A percentile compares a stretch with the other conserved stretches of the same genome.
Conservation (phyloP, 306 rosid species). For the Coriaria nepalensis region DNA sequence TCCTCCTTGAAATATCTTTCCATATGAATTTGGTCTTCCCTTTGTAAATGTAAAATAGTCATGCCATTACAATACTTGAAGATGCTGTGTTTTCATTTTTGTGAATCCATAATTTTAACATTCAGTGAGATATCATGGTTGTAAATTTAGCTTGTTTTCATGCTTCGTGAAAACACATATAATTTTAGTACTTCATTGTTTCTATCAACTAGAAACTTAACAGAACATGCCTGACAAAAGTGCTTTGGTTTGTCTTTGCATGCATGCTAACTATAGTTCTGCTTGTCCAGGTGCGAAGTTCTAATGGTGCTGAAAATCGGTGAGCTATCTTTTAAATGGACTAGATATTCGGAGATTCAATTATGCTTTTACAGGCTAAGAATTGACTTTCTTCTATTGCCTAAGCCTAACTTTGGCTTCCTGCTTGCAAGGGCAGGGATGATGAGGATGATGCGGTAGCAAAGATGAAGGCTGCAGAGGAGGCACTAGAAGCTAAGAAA, state of each 20-base stretch:
- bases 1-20: constrained; percentile 29
- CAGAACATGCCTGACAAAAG: neutral
- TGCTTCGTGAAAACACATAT: too few relatives aligned
- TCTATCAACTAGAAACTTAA: neutral
- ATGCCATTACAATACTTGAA: neutral
- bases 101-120: too few relatives aligned
- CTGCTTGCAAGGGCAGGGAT: constrained; percentile 45
- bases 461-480: constrained; percentile 82
- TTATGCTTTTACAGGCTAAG: constrained; percentile 1
- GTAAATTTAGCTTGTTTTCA: too few relatives aligned
- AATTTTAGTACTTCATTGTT: too few relatives aligned
- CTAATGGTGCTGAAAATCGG: constrained; percentile 42
- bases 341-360: constrained; percentile 3
- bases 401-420: constrained; percentile 19
- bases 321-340: constrained; percentile 24
- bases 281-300: constrained; percentile 37
- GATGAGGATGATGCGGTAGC: constrained; percentile 62
- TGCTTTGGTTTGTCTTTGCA: constrained; percentile 7
- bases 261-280: constrained; percentile 17
- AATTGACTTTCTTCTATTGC: constrained; percentile 4
- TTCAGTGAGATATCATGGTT: too few relatives aligned
- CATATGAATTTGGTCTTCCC: neutral
- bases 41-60: neutral
- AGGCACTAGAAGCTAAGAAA: constrained; percentile 63
- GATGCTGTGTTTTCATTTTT: too few relatives aligned